Percentiles rank a stretch among this genome's conserved stretches.
Conservation (phyloP, 306 rosid genomes). For the Ormosia emarginata region DNA sequence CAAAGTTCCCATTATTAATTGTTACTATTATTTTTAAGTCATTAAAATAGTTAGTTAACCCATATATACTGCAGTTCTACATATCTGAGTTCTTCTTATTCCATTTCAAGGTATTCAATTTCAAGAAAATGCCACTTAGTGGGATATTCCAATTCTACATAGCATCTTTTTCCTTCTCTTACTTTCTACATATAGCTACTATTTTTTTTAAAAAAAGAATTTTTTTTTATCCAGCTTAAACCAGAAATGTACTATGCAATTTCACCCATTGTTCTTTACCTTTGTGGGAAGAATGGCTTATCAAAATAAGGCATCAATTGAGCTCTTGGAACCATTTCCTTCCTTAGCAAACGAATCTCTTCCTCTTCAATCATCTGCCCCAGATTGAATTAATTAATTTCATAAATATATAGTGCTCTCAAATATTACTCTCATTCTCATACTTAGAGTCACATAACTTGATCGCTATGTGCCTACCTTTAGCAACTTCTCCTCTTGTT, state of each 20-base stretch:
- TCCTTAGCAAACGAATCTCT: constrained; percentile 80
- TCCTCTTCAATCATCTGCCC: constrained; percentile 91
- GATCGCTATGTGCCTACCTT: constrained; percentile 49
- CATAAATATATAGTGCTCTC: neutral
- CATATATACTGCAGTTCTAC: neutral
- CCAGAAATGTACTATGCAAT: neutral
- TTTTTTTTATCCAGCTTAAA: neutral
- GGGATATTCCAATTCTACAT: neutral
- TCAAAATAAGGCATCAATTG: constrained; percentile 93
- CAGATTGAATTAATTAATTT: neutral
- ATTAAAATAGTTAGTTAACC: neutral
- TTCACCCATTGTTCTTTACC: constrained; percentile 38
- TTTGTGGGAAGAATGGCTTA: constrained; percentile 83
- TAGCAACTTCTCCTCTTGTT: constrained; percentile 55
- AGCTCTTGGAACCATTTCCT: constrained; percentile 97
- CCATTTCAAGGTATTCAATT: neutral
- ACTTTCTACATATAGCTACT: neutral
- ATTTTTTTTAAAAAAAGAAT: neutral
- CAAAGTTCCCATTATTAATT: neutral
- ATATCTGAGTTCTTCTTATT: neutral
- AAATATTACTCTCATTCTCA: neutral
- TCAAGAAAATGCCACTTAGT: neutral
- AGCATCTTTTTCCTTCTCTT: no score
- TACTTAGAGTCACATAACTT: neutral
- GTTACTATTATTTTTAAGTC: neutral